Evolutionary conservation across 331 rosid species (phyloP).

Genomic region (Acacia concinna): DNA sequence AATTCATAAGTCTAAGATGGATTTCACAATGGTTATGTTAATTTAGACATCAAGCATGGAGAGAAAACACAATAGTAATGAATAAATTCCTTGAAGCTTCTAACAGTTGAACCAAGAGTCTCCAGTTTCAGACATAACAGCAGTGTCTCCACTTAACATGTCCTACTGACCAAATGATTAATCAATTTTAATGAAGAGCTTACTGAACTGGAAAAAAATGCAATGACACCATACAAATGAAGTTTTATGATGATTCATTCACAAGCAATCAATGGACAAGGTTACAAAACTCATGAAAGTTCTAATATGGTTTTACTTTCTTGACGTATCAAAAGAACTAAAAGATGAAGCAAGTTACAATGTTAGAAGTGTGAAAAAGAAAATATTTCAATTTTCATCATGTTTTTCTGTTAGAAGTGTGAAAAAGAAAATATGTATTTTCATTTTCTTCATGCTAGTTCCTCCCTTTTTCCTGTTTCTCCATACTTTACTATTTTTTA

Average conservation of each 20-base stretch:
- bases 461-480: no score
- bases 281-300: neutral
- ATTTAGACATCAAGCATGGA: neutral
- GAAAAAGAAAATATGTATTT: no score
- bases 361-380: no score
- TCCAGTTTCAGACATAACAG: slow-evolving; percentile 2
- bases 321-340: neutral
- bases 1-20: slow-evolving; percentile 63
- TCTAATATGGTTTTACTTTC: neutral
- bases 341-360: no score
- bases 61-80: neutral
- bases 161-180: neutral
- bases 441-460: no score
- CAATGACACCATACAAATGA: neutral
- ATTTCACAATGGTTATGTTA: slow-evolving; percentile 19
- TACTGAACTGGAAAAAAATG: no score
- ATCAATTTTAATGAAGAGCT: neutral
- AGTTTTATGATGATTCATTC: neutral
- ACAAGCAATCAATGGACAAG: neutral
- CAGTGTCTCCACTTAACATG: neutral
- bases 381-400: no score
- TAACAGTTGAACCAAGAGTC: slow-evolving; percentile 41
- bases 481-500: no score
- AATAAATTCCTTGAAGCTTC: slow-evolving; percentile 44
- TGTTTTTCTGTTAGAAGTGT: no score